Evolutionary conservation across 768 basidiomycete species (phyloP), one percentile per base, ranked within the genome.

Genomic region (Pleurotus ostreatus): DNA sequence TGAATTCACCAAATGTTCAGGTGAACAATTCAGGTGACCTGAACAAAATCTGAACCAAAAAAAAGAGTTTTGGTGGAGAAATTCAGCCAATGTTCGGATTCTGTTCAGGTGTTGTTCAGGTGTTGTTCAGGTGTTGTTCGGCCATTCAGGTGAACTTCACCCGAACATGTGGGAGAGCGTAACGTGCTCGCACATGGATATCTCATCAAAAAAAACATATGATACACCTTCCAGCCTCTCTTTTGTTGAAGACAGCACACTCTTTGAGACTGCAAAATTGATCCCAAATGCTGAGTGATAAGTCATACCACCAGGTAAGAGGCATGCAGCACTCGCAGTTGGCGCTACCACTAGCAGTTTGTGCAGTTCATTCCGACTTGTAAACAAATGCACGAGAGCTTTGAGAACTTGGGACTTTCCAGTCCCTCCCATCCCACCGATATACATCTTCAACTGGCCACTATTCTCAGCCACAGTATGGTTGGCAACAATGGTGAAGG

Each of bases 121-220:
- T 20, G 20, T 20, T 20, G 20, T 20, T 20, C 20, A 20, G 20
- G 20, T 20, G 20, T 20, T 20, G 20, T 20, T 20, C 20, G 20
- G 20, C 20, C 20, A 20, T 20, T 20, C 20, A 20, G 20, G 20
- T 20, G 20, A 20, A 20, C 20, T 20, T 20, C 20, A 20, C 20
- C 20, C 20, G 20, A 20, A 20, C 20, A 20, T 20, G 20, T 20
- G 20, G 20, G 20, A 20, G 20, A 20, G 20, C 20, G 20, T 20
- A 20, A 20, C 20, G 20, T 20, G 20, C 20, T 20, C 20, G 20
- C 76, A 44, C 77, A 78, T 78, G 0, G 74, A 76, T 0, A 76
- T 56, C 56, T 78, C 76, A 66, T 77, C 73, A 2, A 77, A 46
- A 20, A 77, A 73, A 1, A 78, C 57, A 62, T 74, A 74, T 0